Evolutionary conservation across 1,284 basidiomycete species (phyloP).

Genomic region (Moesziomyces parantarcticus): DNA sequence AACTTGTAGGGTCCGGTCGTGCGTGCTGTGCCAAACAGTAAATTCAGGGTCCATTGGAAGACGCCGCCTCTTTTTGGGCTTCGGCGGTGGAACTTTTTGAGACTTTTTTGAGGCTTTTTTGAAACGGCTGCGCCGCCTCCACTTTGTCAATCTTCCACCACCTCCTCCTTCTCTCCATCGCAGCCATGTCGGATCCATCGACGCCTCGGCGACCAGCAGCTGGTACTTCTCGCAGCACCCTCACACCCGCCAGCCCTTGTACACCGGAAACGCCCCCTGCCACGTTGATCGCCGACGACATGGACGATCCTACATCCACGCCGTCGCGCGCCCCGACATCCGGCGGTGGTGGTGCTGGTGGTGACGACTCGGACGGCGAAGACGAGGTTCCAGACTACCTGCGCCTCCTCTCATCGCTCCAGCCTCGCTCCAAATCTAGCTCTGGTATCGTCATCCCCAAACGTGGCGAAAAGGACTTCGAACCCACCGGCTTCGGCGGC

Average conservation of each 20-base stretch:
- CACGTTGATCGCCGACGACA: conserved; percentile 12
- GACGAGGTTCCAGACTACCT: conserved; percentile 50
- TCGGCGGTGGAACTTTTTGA: not conserved
- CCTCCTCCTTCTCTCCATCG: not conserved
- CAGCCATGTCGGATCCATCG: no score
- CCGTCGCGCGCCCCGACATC: conserved; percentile 2
- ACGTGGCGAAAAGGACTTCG: conserved; percentile 73
- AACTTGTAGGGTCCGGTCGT: no score
- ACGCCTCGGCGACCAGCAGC: no score
- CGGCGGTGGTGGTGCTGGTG: not conserved
- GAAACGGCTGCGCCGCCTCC: conserved; percentile 9
- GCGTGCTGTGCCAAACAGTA: no score
- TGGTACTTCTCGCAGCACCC: no score
- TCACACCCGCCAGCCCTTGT: not conserved
- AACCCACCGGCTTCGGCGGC: conserved; percentile 76
- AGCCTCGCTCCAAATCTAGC: conserved; percentile 8
- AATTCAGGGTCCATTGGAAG: conserved; percentile 46
- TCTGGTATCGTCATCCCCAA: conserved; percentile 55
- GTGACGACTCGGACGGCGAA: conserved; percentile 35
- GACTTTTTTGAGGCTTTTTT: not conserved
- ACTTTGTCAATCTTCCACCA: conserved; percentile 2
- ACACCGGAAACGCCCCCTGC: not conserved
- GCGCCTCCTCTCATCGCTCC: conserved; percentile 34
- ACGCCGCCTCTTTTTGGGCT: conserved; percentile 3
- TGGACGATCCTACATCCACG: conserved; percentile 22